A percentile compares a stretch with the other conserved stretches of the same genome.
Conservation (phyloP, 2,329 filamentous ascomycete species). For the Fusarium mangiferae region DNA sequence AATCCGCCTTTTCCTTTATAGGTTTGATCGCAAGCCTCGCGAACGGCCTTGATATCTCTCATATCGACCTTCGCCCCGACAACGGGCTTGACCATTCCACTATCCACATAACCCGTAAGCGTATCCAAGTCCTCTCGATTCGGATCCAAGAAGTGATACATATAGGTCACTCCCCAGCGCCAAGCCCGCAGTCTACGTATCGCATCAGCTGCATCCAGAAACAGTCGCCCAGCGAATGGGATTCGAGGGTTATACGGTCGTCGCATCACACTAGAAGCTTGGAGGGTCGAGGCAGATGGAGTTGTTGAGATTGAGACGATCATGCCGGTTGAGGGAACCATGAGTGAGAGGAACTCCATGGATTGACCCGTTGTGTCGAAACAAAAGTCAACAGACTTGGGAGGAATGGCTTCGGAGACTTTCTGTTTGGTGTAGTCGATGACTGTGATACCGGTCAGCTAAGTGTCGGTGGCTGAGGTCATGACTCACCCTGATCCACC, state of each 20-base stretch:
- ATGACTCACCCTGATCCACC: not conserved
- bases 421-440: not conserved
- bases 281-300: not conserved
- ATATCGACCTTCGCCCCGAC: not conserved
- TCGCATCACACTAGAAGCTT: not conserved
- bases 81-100: not conserved
- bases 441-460: accelerated
- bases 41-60: not conserved
- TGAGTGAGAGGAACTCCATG: not conserved
- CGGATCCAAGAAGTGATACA: not conserved
- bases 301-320: not conserved
- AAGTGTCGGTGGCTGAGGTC: accelerated
- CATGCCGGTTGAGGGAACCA: not conserved
- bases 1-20: accelerated
- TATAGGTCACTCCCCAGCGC: not conserved
- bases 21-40: not conserved
- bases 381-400: not conserved
- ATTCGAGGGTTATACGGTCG: not conserved
- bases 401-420: accelerated
- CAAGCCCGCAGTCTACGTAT: not conserved
- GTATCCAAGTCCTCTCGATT: not conserved
- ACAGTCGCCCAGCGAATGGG: accelerated
- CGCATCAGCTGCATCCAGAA: not conserved
- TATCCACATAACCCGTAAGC: not conserved
- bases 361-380: not conserved